phyloP scores from a whole-genome alignment of 176 grass and related monocot genomes.

The Eleusine indica region DNA sequence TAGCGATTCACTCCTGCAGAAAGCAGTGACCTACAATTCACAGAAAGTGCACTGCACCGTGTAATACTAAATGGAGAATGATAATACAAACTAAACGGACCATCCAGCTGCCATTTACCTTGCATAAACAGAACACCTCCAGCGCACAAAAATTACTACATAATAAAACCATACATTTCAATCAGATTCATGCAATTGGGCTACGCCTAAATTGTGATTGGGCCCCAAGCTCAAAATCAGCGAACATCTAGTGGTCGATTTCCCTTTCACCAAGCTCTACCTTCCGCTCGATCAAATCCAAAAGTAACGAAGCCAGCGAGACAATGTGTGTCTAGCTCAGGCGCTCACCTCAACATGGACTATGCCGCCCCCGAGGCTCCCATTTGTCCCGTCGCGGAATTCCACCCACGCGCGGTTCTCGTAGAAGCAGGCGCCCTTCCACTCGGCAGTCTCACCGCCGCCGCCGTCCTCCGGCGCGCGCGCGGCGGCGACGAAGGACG shows the following conservation, averaged over 20 bases:
- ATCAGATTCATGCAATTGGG: not conserved
- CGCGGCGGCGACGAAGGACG: slow-evolving; percentile 80
- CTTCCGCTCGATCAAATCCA: not conserved
- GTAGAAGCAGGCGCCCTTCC: slow-evolving; percentile 98
- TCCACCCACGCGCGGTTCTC: slow-evolving; percentile 75
- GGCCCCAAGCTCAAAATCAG: not conserved
- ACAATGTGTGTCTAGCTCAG: not conserved
- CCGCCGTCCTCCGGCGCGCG: slow-evolving; percentile 22
- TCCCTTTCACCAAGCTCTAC: not conserved
- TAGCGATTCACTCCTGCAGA: not conserved
- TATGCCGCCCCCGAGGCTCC: slow-evolving; percentile 43
- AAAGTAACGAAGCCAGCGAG: not conserved
- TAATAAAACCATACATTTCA: not conserved
- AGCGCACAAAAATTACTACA: not conserved
- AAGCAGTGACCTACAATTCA: not conserved
- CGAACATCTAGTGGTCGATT: not conserved
- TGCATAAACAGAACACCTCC: not conserved
- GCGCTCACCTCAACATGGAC: slow-evolving; percentile 67
- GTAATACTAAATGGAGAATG: not conserved
- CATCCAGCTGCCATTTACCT: not conserved
- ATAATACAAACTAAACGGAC: not conserved
- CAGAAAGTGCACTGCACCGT: not conserved
- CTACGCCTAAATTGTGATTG: not conserved
- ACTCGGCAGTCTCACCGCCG: slow-evolving; percentile 34
- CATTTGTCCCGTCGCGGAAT: slow-evolving; percentile 53